Evolutionary conservation across 108 stramenopile species (phyloP).

Genomic region (Stephanodiscus minutulus): DNA sequence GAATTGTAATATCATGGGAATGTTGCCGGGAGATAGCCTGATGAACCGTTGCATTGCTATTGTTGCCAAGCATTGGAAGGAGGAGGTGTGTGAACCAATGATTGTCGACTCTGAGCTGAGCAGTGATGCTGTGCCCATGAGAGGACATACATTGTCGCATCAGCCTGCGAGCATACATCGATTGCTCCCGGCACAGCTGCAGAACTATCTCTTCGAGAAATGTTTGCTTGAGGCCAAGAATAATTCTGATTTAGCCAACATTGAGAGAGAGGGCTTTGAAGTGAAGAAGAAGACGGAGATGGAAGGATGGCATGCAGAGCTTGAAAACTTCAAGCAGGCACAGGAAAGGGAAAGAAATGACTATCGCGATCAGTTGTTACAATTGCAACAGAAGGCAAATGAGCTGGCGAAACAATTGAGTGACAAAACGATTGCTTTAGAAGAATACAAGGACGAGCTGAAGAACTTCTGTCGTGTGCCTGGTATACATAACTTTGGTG

Average conservation of each 20-base stretch:
- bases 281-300: conserved; percentile 17
- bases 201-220: conserved; percentile 45
- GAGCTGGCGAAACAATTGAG: conserved; percentile 31
- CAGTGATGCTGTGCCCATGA: conserved; percentile 4
- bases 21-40: conserved; percentile 35
- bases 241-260: conserved; percentile 17
- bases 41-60: conserved; percentile 42
- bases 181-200: conserved; percentile 30
- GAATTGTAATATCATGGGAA: conserved; percentile 42
- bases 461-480: conserved; percentile 44
- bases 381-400: conserved; percentile 17
- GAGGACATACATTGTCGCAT: conserved; percentile 12
- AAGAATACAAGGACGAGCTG: conserved; percentile 41
- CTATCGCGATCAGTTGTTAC: conserved; percentile 23
- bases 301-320: conserved; percentile 10
- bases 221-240: conserved; percentile 44
- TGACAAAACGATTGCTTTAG: conserved; percentile 13
- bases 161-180: conserved; percentile 41
- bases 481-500: conserved; percentile 52
- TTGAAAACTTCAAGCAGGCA: conserved; percentile 21
- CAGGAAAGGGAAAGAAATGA: conserved; percentile 12
- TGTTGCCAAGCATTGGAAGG: conserved; percentile 34
- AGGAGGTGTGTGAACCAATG: conserved; percentile 40
- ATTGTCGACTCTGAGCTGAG: conserved; percentile 41
- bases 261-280: conserved; percentile 6